Conservation (phyloP, 805 yeast genomes). For the Yarrowia keelungensis region DNA sequence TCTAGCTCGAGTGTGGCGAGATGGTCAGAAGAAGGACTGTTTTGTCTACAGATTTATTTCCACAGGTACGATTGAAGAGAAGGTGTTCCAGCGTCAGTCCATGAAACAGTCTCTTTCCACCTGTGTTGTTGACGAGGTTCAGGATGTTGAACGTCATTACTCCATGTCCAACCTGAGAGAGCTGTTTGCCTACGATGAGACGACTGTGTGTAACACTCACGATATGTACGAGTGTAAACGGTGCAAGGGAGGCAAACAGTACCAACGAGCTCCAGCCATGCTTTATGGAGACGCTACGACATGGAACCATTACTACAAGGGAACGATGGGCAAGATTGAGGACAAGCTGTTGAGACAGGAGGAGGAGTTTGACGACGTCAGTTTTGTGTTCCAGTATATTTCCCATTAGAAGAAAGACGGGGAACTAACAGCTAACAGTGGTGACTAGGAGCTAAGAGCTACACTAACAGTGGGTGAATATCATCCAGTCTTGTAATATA, state of each 20-base stretch:
- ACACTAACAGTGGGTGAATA: too few species aligned
- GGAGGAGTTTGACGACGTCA: conserved; percentile 67
- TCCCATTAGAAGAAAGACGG: conserved; percentile 59
- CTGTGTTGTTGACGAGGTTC: conserved; percentile 95
- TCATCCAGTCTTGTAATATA: too few species aligned
- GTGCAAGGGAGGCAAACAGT: conserved; percentile 70
- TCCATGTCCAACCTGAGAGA: conserved; percentile 80
- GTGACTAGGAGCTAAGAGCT: too few species aligned
- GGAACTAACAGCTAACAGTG: too few species aligned
- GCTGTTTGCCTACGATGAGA: conserved; percentile 71
- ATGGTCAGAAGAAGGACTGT: conserved; percentile 97
- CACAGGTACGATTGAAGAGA: conserved; percentile 95
- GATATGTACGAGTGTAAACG: conserved; percentile 88
- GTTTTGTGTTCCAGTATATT: conserved; percentile 91
- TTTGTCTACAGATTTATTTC: conserved; percentile 91
- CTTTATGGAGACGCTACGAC: conserved; percentile 96
- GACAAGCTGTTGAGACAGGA: conserved; percentile 83
- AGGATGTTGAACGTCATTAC: conserved; percentile 91
- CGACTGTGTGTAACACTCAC: conserved; percentile 87
- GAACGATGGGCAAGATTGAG: conserved; percentile 66
- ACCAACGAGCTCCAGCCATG: conserved; percentile 78
- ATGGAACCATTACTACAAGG: conserved; percentile 88
- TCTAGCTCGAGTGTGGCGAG: conserved; percentile 97
- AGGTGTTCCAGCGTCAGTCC: conserved; percentile 92
- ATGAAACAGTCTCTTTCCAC: conserved; percentile 92